Conservation (phyloP, 306 rosid genomes). For the Sphenostylis stenocarpa region DNA sequence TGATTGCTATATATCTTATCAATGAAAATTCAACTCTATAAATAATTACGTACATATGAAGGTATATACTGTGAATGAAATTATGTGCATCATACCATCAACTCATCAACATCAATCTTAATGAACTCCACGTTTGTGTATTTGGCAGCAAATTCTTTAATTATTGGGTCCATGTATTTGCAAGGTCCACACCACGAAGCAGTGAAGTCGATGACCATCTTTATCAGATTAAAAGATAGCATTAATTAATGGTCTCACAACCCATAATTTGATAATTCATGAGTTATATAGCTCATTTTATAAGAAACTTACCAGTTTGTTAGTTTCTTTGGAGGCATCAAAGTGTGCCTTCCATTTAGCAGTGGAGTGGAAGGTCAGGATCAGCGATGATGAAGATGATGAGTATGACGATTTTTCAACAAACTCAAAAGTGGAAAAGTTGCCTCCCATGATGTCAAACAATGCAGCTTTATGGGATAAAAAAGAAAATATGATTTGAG, state of each 20-base stretch:
- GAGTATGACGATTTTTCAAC: conserved; percentile 12
- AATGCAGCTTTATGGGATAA: background rate
- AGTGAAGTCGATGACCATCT: conserved; percentile 88
- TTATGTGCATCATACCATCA: conserved; percentile 36
- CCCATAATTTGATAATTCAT: too few species aligned
- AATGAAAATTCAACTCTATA: background rate
- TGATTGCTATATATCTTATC: too few species aligned
- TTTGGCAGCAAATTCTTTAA: conserved; percentile 55
- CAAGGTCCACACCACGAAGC: conserved; percentile 94
- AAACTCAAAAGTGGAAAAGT: conserved; percentile 25
- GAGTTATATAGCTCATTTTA: background rate
- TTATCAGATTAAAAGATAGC: background rate
- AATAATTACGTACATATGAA: background rate
- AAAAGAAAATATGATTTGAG: background rate
- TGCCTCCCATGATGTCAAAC: conserved; percentile 48
- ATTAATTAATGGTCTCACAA: background rate
- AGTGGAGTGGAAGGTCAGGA: conserved; percentile 50
- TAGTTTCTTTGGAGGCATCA: conserved; percentile 45
- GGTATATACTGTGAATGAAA: background rate
- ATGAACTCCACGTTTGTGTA: conserved; percentile 62
- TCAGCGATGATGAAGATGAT: background rate
- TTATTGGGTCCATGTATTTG: conserved; percentile 59
- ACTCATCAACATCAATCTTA: conserved; percentile 71
- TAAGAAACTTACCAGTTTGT: conserved; percentile 60
- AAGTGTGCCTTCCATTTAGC: conserved; percentile 62